Base-by-base conservation (phyloP, 2,329 filamentous ascomycete species). In the Venturia effusa region DNA sequence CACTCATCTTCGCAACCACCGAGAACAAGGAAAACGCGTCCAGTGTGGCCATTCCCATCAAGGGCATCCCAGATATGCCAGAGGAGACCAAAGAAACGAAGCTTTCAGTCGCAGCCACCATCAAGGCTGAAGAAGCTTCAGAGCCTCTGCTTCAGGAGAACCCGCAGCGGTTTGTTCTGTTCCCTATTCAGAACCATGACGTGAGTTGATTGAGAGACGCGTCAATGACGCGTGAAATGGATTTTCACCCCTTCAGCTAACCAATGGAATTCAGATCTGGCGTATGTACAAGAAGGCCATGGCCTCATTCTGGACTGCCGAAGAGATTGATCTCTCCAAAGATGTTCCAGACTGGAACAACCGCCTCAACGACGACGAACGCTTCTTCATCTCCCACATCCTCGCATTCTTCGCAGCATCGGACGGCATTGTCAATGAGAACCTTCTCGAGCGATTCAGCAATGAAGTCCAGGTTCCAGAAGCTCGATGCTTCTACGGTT, bases 271-370 rank as follows among this genome's bases (percentile, higher is more conserved):
- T 62, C 71, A 97, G 92, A 95, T 97, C 78, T 99, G 94, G 94
- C 93, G 97, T 79, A 97, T 97, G 93, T 99, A 99, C 86, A 99
- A 99, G 87, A 97, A 97, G 82, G 92, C 92, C 69, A 93, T 99
- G 78, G 94, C 94, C 62, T 97, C 94, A 54, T 99, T 99, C 88
- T 99, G 94, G 94, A 99, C 94, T 51, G 94, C 94, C 62, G 94
- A 99, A 78, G 94, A 99, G 83, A 97, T 99, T 71, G 94, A 99
- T 79, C 86, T 99, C 61, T 97, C 93, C 73, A 99, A 99, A 82
- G 94, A 99, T 77, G 84, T 97, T 66, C 90, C 97, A 82, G 94
- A 99, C 82, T 99, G 94, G 94, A 95, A 96, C 84, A 96, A 97
- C 83, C 88, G 88, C 71, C 81, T 99, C 70, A 99, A 90, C 75